These are phyloP conservation scores for Populus simonii DNA, from an alignment of 345 rosid genomes.

Conservation along the genomic window DNA sequence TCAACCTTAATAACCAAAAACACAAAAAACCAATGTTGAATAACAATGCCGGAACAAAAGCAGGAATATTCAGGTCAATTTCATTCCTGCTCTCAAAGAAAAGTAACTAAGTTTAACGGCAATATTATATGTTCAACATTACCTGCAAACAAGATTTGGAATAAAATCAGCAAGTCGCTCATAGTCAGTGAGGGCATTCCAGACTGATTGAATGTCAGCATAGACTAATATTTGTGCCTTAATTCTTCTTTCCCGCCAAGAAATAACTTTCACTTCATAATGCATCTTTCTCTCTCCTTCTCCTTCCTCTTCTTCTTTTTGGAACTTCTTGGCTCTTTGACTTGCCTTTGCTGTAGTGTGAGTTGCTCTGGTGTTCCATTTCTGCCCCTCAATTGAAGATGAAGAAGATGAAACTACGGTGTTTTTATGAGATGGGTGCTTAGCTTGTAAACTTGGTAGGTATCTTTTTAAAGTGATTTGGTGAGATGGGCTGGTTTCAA, in stretches of 20 bases:
- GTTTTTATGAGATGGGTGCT: not conserved
- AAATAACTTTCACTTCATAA: conserved; percentile 77
- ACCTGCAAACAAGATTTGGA: conserved; percentile 90
- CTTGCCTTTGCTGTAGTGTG: not conserved
- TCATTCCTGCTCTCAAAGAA: not conserved
- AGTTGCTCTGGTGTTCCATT: not conserved
- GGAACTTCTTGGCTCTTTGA: not conserved
- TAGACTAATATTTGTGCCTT: conserved; percentile 58
- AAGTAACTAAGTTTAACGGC: not conserved
- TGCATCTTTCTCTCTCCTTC: conserved; percentile 51
- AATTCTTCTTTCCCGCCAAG: conserved; percentile 89
- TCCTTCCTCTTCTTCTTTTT: conserved; percentile 14
- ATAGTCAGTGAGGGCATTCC: conserved; percentile 89
- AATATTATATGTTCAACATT: not conserved
- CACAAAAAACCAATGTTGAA: not conserved
- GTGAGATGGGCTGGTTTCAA: not conserved
- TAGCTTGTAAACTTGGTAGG: not conserved
- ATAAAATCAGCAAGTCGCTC: conserved; percentile 91
- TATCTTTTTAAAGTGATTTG: not conserved
- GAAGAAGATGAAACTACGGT: not conserved
- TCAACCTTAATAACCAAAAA: not conserved
- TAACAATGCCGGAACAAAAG: not conserved
- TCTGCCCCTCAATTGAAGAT: too few species aligned
- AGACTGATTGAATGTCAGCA: conserved; percentile 65
- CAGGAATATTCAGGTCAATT: not conserved